Evolutionary conservation across 306 rosid species (phyloP).

Genomic region (Pachyrhizus erosus): DNA sequence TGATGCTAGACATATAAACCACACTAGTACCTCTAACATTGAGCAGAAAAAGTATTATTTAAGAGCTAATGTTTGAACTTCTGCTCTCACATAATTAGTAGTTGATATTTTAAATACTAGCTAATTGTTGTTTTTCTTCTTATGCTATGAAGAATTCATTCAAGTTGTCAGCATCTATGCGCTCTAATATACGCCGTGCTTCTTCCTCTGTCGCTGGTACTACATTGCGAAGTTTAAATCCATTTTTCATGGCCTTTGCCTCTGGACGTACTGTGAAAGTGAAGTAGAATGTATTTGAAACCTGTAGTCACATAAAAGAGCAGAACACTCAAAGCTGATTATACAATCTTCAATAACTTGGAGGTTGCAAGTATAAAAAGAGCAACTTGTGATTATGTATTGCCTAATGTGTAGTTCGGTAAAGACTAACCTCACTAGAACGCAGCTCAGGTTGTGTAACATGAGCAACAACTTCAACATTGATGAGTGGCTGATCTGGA

Average conservation of each 20-base stretch:
- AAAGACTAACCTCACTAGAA: conserved; percentile 77
- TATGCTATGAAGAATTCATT: conserved; percentile 36
- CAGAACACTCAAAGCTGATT: background rate
- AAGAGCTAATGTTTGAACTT: conserved; percentile 27
- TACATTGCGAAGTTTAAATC: conserved; percentile 67
- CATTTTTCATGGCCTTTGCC: conserved; percentile 68
- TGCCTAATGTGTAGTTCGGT: background rate
- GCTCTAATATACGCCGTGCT: conserved; percentile 80
- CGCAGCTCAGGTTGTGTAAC: conserved; percentile 92
- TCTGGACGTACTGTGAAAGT: conserved; percentile 87
- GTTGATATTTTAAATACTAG: conserved; percentile 11
- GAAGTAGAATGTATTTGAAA: conserved; percentile 84
- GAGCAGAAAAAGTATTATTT: conserved; percentile 14
- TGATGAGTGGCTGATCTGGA: conserved; percentile 87
- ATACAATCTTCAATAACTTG: conserved; percentile 21
- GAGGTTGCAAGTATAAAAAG: conserved; percentile 2
- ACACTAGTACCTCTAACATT: conserved; percentile 17
- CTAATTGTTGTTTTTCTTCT: conserved; percentile 38
- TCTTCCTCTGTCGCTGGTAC: conserved; percentile 98
- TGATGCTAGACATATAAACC: background rate
- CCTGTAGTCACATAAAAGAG: conserved; percentile 46
- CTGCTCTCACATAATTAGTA: background rate
- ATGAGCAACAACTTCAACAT: conserved; percentile 95
- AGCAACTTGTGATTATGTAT: background rate
- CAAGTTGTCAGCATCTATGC: conserved; percentile 79